Evolutionary conservation across 306 rosid genomes (phyloP).

Genomic region (Fragaria ananassa): DNA sequence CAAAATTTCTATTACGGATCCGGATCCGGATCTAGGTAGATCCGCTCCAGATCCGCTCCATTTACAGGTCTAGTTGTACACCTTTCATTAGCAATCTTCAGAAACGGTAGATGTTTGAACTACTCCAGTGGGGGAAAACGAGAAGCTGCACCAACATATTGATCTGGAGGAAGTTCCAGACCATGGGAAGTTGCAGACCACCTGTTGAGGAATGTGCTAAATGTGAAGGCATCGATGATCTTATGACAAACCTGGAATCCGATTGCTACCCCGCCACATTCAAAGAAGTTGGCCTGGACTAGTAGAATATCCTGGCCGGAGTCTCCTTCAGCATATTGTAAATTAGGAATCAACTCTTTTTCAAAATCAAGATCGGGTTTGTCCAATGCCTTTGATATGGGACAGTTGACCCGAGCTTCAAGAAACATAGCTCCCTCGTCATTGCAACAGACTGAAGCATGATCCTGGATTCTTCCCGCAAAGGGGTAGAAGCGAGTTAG

Average conservation of each 20-base stretch:
- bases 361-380: slow-evolving; percentile 10
- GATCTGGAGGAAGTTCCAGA: background rate
- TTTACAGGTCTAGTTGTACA: no score
- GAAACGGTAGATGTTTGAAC: background rate
- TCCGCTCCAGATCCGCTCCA: no score
- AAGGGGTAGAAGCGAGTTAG: slow-evolving; percentile 3
- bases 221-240: background rate
- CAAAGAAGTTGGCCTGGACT: slow-evolving; percentile 34
- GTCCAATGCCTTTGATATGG: slow-evolving; percentile 11
- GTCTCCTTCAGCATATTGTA: background rate
- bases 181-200: background rate
- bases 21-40: no score
- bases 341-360: slow-evolving; percentile 24
- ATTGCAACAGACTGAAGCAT: slow-evolving; percentile 30
- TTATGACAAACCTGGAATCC: background rate
- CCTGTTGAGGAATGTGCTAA: background rate
- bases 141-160: background rate
- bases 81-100: no score
- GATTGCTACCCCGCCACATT: background rate
- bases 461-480: slow-evolving; percentile 31
- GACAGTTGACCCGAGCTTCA: slow-evolving; percentile 26
- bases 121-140: background rate
- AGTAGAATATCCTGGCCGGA: slow-evolving; percentile 15
- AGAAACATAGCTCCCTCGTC: slow-evolving; percentile 38
- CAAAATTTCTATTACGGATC: no score